Conservation (phyloP, 768 basidiomycete genomes). For the Coprinopsis marcescibilis region DNA sequence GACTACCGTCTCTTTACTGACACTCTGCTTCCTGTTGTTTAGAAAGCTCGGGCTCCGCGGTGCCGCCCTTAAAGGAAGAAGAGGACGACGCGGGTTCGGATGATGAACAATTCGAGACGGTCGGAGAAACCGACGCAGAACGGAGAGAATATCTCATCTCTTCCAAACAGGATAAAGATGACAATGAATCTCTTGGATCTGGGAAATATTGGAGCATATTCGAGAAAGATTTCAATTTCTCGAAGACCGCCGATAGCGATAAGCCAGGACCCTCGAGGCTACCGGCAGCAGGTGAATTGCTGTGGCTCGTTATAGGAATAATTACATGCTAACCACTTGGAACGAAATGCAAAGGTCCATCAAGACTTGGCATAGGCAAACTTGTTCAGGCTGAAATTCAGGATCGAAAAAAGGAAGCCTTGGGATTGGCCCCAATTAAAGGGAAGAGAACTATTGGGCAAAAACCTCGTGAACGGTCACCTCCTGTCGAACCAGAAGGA, state of each 20-base stretch:
- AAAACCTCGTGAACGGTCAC: neutral
- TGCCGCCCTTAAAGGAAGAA: constrained; percentile 6
- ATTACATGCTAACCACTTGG: too few relatives aligned
- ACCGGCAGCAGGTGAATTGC: neutral
- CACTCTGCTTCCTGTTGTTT: too few relatives aligned
- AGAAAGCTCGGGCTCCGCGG: constrained; percentile 1
- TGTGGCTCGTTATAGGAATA: neutral
- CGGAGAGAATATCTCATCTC: constrained; percentile 49
- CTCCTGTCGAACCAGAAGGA: constrained; percentile 3
- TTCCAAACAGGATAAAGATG: constrained; percentile 37
- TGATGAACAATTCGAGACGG: constrained; percentile 31
- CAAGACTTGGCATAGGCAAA: constrained; percentile 21
- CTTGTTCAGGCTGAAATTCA: constrained; percentile 39
- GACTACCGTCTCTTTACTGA: too few relatives aligned
- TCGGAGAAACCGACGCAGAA: constrained; percentile 37
- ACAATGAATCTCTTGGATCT: constrained; percentile 34
- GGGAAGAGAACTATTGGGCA: constrained; percentile 21
- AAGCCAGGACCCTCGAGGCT: neutral
- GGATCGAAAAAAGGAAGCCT: constrained; percentile 37
- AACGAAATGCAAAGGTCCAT: neutral
- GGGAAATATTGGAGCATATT: constrained; percentile 38
- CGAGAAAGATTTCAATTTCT: constrained; percentile 45
- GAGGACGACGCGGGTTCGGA: constrained; percentile 11
- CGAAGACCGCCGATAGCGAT: neutral
- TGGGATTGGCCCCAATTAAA: constrained; percentile 34